Base-by-base conservation (phyloP, 768 basidiomycete species). In the Gymnopilus junonius region DNA sequence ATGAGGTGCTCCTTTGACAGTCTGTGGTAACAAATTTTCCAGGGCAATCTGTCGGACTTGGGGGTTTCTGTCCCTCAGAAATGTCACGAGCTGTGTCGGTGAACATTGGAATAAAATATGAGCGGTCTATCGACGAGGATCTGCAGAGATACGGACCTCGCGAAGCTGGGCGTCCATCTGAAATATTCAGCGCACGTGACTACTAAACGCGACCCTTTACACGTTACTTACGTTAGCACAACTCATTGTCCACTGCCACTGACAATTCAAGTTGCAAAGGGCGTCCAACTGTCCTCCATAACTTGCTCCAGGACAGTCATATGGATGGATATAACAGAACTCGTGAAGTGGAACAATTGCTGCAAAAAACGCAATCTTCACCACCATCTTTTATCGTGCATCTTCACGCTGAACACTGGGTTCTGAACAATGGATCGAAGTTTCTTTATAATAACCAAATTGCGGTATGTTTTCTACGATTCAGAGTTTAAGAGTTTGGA, bases 11-110 rank as follows among this genome's bases (percentile, higher is more conserved):
- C 85, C 88, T 61, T 86, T 83, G 11, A 87, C 82, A 20, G 94
- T 95, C 64, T 95, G 91, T 0, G 89, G 85, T 7, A 97, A 75
- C 15, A 99, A 83, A 77, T 94, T 93, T 43, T 88, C 84, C 7
- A 99, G 82, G 3, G 97, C 94, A 61, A 97, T 83, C 69, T 91
- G 90, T 46, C 97, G 86, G 20, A 92, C 96, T 70, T 94, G 88
- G 0, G 92, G 93, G 68, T 96, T 97, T 62, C 83, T 84, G 66
- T 96, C 94, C 67, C 89, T 86, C 55, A 99, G 77, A 73, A 99
- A 99, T 2, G 85, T 87, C 12, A 95, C 75, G 23, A 98, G 86
- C 88, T 97, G 75, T 25, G 32, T 14, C 23, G 39, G 27, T 42
- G 46, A 23, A 59, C 43, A 62, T 61, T 34, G 20, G 35, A 23